These are phyloP conservation scores for Drechslerella coelobrocha DNA, from an alignment of 2,329 filamentous ascomycete genomes.

Conservation along the genomic window DNA sequence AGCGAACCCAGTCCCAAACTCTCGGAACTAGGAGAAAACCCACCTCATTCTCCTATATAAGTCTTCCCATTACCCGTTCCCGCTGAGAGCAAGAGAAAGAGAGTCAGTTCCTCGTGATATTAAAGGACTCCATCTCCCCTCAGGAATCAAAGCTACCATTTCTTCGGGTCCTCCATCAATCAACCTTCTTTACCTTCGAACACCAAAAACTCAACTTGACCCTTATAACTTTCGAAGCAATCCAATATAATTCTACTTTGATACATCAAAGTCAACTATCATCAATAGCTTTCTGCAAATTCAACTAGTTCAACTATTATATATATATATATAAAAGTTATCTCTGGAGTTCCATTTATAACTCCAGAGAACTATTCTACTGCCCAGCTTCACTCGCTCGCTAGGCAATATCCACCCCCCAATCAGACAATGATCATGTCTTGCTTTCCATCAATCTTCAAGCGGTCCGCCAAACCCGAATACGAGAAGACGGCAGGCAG, in stretches of 20 bases:
- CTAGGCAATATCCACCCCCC: conserved; percentile 6
- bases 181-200: conserved; percentile 17
- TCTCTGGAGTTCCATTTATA: neutral
- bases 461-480: conserved; percentile 35
- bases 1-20: conserved; percentile 44
- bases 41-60: conserved; percentile 30
- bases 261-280: neutral
- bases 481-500: conserved; percentile 39
- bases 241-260: neutral
- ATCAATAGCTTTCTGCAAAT: neutral
- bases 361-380: neutral
- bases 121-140: conserved; percentile 39
- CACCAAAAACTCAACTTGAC: conserved; percentile 4
- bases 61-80: conserved; percentile 37
- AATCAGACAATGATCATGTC: conserved; percentile 48
- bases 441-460: conserved; percentile 48
- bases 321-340: neutral
- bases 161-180: conserved; percentile 21
- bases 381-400: neutral
- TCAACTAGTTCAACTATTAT: too few species aligned
- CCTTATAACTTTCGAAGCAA: neutral
- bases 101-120: conserved; percentile 33
- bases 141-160: conserved; percentile 32
- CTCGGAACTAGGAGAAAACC: conserved; percentile 44
- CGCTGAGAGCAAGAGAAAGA: too few species aligned